Base-by-base conservation (phyloP, 306 rosid genomes). In the Spatholobus suberectus region DNA sequence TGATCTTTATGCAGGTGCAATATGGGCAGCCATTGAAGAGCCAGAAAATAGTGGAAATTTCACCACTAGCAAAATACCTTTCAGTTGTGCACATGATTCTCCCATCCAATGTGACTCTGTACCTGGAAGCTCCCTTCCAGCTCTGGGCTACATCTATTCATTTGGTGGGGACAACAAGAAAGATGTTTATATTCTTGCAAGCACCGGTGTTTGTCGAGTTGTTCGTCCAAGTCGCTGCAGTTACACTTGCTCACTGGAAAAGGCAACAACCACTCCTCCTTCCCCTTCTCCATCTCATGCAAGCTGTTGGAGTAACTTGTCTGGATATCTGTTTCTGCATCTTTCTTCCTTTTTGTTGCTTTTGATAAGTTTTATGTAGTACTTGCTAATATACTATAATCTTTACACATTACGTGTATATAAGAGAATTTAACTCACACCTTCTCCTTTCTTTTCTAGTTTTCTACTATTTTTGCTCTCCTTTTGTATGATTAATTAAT, bases 21-120 rank as follows among this genome's bases (percentile, higher is more conserved):
- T 94, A 51, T 94, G 96, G 97, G 87, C 92, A 70, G 96, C 78
- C 49, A 75, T 23, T 0, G 98, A 94, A 81, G 81, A 69, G 40
- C 98, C 97, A 20, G 86, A 76, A 86, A 89, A 85, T 66, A 94
- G 98, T 83, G 97, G 97, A 69, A 94, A 90, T 86, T 94, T 85
- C 41, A 92, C 54, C 70, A 67, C 88, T 38, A 88, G 62, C 80
- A 52, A 52, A 63, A 89, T 89, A n/a, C 84, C 91, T 49, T 94
- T 90, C 88, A 88, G 86, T 61, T 94, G 97, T 84, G 89, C 93
- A 5, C 62, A 76, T 18, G 91, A 94, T 85, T 89, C 97, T 62
- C 93, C 97, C 26, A 54, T 91, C 26, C 41, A 79, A 47, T 94
- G 98, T 72, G 85, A 72, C 59, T 72, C 82, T 9, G 85, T 87